These are phyloP conservation scores for Pseudonitzschia multistriata DNA, from an alignment of 108 stramenopile species.

Conservation along the genomic window DNA sequence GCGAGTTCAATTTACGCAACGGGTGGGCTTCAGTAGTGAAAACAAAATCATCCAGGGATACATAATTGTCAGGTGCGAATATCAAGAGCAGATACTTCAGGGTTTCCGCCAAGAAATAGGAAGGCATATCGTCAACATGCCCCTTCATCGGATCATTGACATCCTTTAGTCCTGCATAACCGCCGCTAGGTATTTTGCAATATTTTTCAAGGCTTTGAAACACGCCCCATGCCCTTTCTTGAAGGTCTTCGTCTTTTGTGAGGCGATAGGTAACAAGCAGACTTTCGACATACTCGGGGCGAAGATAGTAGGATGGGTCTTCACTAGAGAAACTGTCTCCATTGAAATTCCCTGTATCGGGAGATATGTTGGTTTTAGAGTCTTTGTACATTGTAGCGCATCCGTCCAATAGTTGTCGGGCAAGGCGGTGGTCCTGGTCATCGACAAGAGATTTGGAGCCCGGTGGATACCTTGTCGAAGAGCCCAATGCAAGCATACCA, in stretches of 20 bases:
- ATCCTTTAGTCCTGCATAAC: slow-evolving; percentile 48
- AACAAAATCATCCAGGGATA: slow-evolving; percentile 38
- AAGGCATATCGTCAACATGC: slow-evolving; percentile 71
- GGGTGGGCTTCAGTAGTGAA: slow-evolving; percentile 89
- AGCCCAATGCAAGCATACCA: slow-evolving; percentile 58
- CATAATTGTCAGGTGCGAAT: slow-evolving; percentile 21
- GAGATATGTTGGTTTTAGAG: slow-evolving; percentile 17
- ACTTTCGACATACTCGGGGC: slow-evolving; percentile 56
- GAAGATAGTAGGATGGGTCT: slow-evolving; percentile 33
- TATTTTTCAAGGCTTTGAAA: slow-evolving; percentile 54
- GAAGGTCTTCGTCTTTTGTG: slow-evolving; percentile 46
- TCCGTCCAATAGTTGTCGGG: slow-evolving; percentile 24
- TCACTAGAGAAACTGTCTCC: not conserved
- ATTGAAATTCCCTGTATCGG: slow-evolving; percentile 8
- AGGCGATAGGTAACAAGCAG: slow-evolving; percentile 49
- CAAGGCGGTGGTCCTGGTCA: slow-evolving; percentile 16
- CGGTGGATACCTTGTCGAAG: slow-evolving; percentile 1
- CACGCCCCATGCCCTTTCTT: slow-evolving; percentile 57
- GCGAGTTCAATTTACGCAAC: slow-evolving; percentile 23
- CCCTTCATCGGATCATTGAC: slow-evolving; percentile 27
- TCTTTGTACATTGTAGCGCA: slow-evolving; percentile 15
- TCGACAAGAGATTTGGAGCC: not conserved
- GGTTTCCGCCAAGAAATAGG: slow-evolving; percentile 88
- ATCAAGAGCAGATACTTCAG: slow-evolving; percentile 69
- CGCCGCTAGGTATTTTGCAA: slow-evolving; percentile 36